These are phyloP conservation scores for Metschnikowia santaceciliae DNA, from an alignment of 805 yeast genomes.

Conservation along the genomic window DNA sequence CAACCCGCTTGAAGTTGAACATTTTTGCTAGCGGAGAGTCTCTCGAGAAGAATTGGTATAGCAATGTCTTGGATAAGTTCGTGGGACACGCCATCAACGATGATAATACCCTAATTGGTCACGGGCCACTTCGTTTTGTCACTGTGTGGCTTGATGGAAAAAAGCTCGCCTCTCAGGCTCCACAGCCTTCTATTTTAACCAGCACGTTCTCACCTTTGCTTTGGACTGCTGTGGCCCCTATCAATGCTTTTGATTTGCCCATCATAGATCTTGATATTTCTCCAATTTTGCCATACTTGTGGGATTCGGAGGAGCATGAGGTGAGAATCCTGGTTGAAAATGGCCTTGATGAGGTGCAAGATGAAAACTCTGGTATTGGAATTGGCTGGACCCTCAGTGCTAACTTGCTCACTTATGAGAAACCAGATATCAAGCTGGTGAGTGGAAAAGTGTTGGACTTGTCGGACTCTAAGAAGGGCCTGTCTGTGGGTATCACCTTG, in stretches of 20 bases:
- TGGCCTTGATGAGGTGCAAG: slow-evolving; percentile 17
- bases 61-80: slow-evolving; percentile 51
- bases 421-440: slow-evolving; percentile 32
- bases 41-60: slow-evolving; percentile 82
- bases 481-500: slow-evolving; percentile 31
- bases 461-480: slow-evolving; percentile 21
- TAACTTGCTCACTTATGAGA: slow-evolving; percentile 53
- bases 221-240: slow-evolving; percentile 79
- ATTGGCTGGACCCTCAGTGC: slow-evolving; percentile 62
- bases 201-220: slow-evolving; percentile 79
- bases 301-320: slow-evolving; percentile 40
- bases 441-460: slow-evolving; percentile 33
- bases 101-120: slow-evolving; percentile 42
- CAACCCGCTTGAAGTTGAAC: slow-evolving; percentile 56
- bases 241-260: slow-evolving; percentile 68
- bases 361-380: slow-evolving; percentile 28
- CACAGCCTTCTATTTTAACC: slow-evolving; percentile 71
- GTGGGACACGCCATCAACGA: slow-evolving; percentile 33
- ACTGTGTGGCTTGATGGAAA: slow-evolving; percentile 58
- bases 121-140: slow-evolving; percentile 69
- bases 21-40: slow-evolving; percentile 71
- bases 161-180: slow-evolving; percentile 58
- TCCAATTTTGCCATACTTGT: slow-evolving; percentile 63
- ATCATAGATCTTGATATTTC: slow-evolving; percentile 70
- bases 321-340: slow-evolving; percentile 19